Evolutionary conservation across 192 early-diverging fungal genomes (phyloP).

Genomic region (Mortierella antarctica): DNA sequence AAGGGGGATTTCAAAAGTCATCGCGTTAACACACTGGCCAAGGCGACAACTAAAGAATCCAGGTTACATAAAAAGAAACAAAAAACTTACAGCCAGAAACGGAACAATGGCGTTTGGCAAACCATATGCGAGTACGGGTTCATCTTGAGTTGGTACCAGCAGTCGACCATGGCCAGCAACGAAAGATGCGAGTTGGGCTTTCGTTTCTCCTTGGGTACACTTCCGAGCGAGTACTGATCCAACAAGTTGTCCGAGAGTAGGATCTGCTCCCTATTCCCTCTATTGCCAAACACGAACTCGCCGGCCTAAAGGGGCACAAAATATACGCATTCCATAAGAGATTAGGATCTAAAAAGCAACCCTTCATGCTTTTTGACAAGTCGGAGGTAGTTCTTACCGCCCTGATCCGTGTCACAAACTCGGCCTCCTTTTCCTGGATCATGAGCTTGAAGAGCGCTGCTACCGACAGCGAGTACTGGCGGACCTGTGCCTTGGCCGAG

Average conservation of each 20-base stretch:
- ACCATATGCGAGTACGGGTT: constrained; percentile 96
- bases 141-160: constrained; percentile 86
- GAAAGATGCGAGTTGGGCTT: constrained; percentile 94
- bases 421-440: constrained; percentile 85
- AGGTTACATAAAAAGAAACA: constrained; percentile 2
- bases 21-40: not conserved
- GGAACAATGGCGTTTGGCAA: constrained; percentile 95
- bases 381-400: constrained; percentile 49
- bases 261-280: constrained; percentile 68
- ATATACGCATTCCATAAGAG: not conserved
- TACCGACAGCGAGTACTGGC: constrained; percentile 90
- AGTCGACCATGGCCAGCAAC: constrained; percentile 92
- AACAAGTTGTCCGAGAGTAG: constrained; percentile 83
- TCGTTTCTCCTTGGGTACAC: constrained; percentile 75
- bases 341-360: not conserved
- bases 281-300: constrained; percentile 87
- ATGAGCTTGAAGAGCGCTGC: constrained; percentile 94
- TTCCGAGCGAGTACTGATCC: constrained; percentile 89
- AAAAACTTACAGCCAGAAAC: constrained; percentile 81
- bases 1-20: too few species aligned
- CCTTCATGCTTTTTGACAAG: too few species aligned
- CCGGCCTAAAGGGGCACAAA: constrained; percentile 62
- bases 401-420: constrained; percentile 80
- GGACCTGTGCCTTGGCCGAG: constrained; percentile 82
- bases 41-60: not conserved